Evolutionary conservation across 2,329 filamentous ascomycete species (phyloP), one percentile per base, ranked within the genome.

Genomic region (Scolecobasidium constrictum): DNA sequence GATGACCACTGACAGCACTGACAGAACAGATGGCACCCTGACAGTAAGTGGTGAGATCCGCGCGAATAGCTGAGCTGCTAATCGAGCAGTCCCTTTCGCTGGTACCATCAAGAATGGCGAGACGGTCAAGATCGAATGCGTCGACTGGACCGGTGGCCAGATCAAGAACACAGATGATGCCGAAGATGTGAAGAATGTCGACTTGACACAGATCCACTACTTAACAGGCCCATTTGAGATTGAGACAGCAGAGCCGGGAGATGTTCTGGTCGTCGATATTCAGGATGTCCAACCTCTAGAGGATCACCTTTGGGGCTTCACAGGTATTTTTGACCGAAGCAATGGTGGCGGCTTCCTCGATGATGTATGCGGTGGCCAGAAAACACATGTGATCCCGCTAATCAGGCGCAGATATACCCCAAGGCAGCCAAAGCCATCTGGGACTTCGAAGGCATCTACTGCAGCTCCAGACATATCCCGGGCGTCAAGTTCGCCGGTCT

Each of bases 271-370:
- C 0, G 83, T 94, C 5, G 86, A 94, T 59, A 94, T 94, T 50
- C 86, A 90, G 60, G 88, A 95, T 54, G 85, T 94, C 0, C 86
- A 95, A 64, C 88, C 88, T 0, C 78, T 94, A 50, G 72, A 90
- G 48, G 78, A 92, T 21, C 77, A 82, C 45, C 86, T 86, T 0
- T 94, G 88, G 88, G 88, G 88, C 0, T 94, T 94, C 59, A 90
- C 84, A 0, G 86, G 86, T 6, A 64, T 92, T 4, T 94, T 95
- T 54, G 71, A 81, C 42, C 80, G 77, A 50, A 65, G 78, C 13
- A 94, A 94, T 53, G 88, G 88, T 4, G 88, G 88, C 6, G 87
- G 88, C 0, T 94, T 94, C 51, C 63, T 94, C 11, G 86, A 94
- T 49, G 85, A 93, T 7, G 26, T 31, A 31, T 9, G n/a, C n/a